These are phyloP conservation scores for Luvunga scandens DNA, from an alignment of 345 rosid genomes.

Conservation along the genomic window DNA sequence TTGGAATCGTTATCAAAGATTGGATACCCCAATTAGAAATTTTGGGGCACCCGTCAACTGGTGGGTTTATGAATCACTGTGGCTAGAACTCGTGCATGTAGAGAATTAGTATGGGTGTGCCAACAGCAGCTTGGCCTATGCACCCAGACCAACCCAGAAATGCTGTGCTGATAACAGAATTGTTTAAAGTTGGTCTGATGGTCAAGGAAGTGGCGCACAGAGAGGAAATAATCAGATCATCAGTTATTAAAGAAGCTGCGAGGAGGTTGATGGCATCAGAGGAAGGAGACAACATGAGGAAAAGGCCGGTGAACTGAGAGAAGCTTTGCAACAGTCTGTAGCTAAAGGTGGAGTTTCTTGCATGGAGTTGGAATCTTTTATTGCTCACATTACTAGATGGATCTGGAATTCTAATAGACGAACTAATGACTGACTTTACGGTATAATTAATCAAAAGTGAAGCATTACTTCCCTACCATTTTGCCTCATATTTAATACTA, in stretches of 20 bases:
- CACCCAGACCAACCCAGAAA: slow-evolving; percentile 12
- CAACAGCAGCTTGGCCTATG: slow-evolving; percentile 19
- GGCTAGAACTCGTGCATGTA: slow-evolving; percentile 19
- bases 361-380: background rate
- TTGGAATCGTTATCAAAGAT: background rate
- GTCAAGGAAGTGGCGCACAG: background rate
- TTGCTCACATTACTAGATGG: background rate
- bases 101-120: slow-evolving; percentile 12
- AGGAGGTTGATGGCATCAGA: background rate
- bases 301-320: background rate
- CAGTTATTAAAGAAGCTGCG: background rate
- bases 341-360: slow-evolving; percentile 1
- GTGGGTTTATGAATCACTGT: slow-evolving; percentile 17
- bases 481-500: background rate
- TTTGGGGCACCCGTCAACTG: background rate
- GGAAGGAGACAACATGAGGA: slow-evolving; percentile 1
- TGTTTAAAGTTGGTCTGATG: background rate
- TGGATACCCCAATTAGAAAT: slow-evolving; percentile 16
- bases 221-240: background rate
- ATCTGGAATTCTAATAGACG: no score
- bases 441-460: background rate
- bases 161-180: background rate
- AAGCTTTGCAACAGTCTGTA: background rate
- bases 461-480: background rate
- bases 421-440: background rate